These are phyloP conservation scores for Scolecobasidium constrictum DNA, from an alignment of 2,329 filamentous ascomycete genomes.

Conservation along the genomic window DNA sequence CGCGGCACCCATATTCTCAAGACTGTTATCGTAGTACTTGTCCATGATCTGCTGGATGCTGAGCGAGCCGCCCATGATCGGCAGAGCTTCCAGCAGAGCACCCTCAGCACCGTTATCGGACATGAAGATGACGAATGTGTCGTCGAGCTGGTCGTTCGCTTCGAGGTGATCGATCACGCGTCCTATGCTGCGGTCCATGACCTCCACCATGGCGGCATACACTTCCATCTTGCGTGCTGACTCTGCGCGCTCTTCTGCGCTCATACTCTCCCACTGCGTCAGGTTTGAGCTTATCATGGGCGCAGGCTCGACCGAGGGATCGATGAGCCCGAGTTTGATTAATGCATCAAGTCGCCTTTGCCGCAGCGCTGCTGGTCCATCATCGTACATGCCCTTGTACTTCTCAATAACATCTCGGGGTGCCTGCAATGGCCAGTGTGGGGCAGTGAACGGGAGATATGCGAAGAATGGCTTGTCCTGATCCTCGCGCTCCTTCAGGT, in stretches of 20 bases:
- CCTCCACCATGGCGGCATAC: conserved; percentile 54
- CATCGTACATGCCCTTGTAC: neutral
- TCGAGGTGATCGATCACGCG: conserved; percentile 47
- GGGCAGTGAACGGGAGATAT: conserved; percentile 51
- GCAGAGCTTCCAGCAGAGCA: conserved; percentile 44
- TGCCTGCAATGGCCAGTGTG: conserved; percentile 53
- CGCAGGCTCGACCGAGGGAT: conserved; percentile 39
- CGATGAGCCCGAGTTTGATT: conserved; percentile 46
- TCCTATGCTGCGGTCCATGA: conserved; percentile 51
- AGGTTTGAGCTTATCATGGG: conserved; percentile 38
- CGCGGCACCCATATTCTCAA: neutral
- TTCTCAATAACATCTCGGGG: conserved; percentile 27
- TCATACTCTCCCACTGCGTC: conserved; percentile 38
- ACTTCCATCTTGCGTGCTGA: conserved; percentile 48
- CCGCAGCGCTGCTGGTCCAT: neutral
- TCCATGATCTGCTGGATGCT: neutral
- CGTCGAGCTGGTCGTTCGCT: conserved; percentile 46
- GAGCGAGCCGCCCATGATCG: too few species aligned
- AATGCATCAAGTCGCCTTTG: conserved; percentile 25
- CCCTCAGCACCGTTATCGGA: conserved; percentile 54
- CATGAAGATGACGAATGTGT: conserved; percentile 54
- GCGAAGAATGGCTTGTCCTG: conserved; percentile 44
- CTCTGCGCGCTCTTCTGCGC: conserved; percentile 34
- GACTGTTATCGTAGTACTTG: neutral
- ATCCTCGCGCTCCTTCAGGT: conserved; percentile 24